A percentile compares a stretch with the other conserved stretches of the same genome.
Evolutionary conservation across 495 filamentous ascomycete species (phyloP).

Genomic region (Neurospora intermedia): DNA sequence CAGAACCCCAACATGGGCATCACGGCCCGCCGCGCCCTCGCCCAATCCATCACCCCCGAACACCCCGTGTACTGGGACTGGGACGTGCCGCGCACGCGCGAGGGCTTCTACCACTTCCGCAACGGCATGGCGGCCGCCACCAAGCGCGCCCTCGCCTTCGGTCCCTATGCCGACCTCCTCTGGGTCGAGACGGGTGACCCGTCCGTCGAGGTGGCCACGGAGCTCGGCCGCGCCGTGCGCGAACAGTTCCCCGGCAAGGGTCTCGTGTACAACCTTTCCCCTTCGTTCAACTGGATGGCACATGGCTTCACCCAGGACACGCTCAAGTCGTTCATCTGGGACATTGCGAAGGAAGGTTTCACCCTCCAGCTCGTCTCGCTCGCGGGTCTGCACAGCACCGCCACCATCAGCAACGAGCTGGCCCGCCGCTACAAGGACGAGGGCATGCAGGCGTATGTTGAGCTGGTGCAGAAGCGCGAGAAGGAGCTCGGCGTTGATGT

Average conservation of each 20-base stretch:
- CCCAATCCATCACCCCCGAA: slow-evolving; percentile 44
- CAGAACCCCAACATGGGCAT: slow-evolving; percentile 62
- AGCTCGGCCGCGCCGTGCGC: slow-evolving; percentile 67
- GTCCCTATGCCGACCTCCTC: slow-evolving; percentile 85
- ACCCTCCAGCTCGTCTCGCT: slow-evolving; percentile 88
- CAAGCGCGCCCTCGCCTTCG: slow-evolving; percentile 84
- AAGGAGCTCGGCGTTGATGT: slow-evolving; percentile 92
- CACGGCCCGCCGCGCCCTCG: slow-evolving; percentile 60
- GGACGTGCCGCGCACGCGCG: slow-evolving; percentile 86
- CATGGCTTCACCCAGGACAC: slow-evolving; percentile 77
- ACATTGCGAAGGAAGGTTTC: slow-evolving; percentile 86
- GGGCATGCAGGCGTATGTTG: slow-evolving; percentile 93
- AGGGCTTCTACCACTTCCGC: slow-evolving; percentile 93
- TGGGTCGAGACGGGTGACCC: slow-evolving; percentile 96
- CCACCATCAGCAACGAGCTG: slow-evolving; percentile 77
- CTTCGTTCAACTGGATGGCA: slow-evolving; percentile 96
- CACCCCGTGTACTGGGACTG: slow-evolving; percentile 69
- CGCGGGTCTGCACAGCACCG: slow-evolving; percentile 81
- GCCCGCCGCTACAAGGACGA: slow-evolving; percentile 73
- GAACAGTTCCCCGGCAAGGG: slow-evolving; percentile 60
- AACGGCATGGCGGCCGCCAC: slow-evolving; percentile 82
- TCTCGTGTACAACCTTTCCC: slow-evolving; percentile 89
- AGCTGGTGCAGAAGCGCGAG: slow-evolving; percentile 76
- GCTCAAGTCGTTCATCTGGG: slow-evolving; percentile 87
- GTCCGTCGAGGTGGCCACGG: slow-evolving; percentile 59